Percentiles rank a stretch among this genome's conserved stretches.
Evolutionary conservation across 108 stramenopile species (phyloP).

Genomic region (Fistulifera solaris): DNA sequence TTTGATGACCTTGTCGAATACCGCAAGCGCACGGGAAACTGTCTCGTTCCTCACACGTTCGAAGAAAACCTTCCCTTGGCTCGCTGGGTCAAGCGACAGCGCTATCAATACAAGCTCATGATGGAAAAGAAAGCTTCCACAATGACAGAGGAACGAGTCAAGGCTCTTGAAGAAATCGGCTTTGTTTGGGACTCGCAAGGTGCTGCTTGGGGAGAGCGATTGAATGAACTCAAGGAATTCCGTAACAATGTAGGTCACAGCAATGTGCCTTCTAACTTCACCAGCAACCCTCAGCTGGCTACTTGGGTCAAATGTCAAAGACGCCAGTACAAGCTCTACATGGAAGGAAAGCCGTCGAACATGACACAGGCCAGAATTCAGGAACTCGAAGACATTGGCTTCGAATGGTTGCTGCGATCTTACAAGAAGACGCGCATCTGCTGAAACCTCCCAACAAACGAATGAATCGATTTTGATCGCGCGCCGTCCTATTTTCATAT

Average conservation of each 20-base stretch:
- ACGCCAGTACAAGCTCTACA: slow-evolving; percentile 36
- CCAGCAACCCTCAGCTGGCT: slow-evolving; percentile 25
- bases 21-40: slow-evolving; percentile 6
- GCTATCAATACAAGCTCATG: slow-evolving; percentile 41
- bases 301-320: slow-evolving; percentile 44
- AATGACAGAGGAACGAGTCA: slow-evolving; percentile 38
- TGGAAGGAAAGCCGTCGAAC: slow-evolving; percentile 26
- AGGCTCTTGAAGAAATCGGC: slow-evolving; percentile 24
- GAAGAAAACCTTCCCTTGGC: slow-evolving; percentile 21
- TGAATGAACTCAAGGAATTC: slow-evolving; percentile 16
- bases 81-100: slow-evolving; percentile 42
- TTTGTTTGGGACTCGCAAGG: slow-evolving; percentile 39
- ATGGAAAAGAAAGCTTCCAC: slow-evolving; percentile 24
- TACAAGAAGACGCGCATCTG: slow-evolving; percentile 3
- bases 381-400: slow-evolving; percentile 30
- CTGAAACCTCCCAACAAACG: too few relatives aligned
- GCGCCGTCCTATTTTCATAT: too few relatives aligned
- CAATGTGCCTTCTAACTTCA: slow-evolving; percentile 31
- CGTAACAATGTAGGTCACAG: slow-evolving; percentile 12
- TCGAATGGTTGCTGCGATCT: slow-evolving; percentile 34
- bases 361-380: slow-evolving; percentile 37
- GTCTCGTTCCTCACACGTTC: slow-evolving; percentile 12
- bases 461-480: too few relatives aligned
- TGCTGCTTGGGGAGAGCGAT: slow-evolving; percentile 15
- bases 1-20: slow-evolving; percentile 12